Evolutionary conservation across 768 basidiomycete species (phyloP).

Genomic region (Termitomyces sp.): DNA sequence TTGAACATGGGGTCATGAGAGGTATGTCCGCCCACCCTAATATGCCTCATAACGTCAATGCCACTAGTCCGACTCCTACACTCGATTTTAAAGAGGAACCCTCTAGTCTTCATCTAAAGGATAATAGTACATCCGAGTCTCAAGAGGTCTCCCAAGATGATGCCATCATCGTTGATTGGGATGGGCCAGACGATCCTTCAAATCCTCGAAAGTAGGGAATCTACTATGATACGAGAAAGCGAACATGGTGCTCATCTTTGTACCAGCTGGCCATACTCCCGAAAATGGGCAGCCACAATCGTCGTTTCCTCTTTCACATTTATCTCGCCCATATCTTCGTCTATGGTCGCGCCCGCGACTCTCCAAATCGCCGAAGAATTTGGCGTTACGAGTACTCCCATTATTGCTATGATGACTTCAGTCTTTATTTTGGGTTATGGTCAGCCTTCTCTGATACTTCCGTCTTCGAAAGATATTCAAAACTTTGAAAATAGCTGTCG

Average conservation of each 20-base stretch:
- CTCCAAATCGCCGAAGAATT: conserved; percentile 49
- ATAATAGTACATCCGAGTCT: background rate
- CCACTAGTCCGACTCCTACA: conserved; percentile 1
- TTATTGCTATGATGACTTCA: conserved; percentile 57
- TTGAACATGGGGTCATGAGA: background rate
- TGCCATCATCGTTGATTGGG: conserved; percentile 53
- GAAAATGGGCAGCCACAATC: conserved; percentile 65
- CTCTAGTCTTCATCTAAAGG: background rate
- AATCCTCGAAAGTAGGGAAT: conserved; percentile 54
- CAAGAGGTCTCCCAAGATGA: background rate
- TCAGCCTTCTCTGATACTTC: conserved; percentile 22
- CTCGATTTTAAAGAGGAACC: background rate
- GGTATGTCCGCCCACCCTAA: background rate
- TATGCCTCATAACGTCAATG: conserved; percentile 5
- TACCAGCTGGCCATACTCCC: conserved; percentile 49
- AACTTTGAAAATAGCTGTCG: conserved; percentile 38
- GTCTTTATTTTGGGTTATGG: conserved; percentile 55
- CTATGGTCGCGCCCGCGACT: conserved; percentile 70
- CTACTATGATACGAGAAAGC: conserved; percentile 5
- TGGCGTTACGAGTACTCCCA: conserved; percentile 43
- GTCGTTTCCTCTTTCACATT: conserved; percentile 68
- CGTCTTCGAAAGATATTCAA: background rate
- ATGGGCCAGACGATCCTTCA: conserved; percentile 53
- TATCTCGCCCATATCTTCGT: conserved; percentile 66
- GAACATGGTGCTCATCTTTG: background rate